A percentile compares a stretch with the other conserved stretches of the same genome.
phyloP scores from a whole-genome alignment of 2,329 filamentous ascomycete species.

The Cryphonectria radicalis region DNA sequence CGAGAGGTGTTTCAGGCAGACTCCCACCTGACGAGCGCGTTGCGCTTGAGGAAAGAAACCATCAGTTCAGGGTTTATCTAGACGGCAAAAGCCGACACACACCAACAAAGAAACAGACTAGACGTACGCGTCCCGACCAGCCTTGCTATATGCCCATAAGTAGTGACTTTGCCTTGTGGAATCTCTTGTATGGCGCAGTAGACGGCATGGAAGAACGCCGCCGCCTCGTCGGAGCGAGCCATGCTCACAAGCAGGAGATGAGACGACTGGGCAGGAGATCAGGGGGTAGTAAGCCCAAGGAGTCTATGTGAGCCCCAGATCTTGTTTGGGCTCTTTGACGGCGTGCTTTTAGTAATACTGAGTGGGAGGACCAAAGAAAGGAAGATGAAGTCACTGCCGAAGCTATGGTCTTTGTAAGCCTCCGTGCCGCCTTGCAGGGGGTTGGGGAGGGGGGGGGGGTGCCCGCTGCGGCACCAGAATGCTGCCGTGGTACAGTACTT shows the following conservation, averaged over 20 bases:
- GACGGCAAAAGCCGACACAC: neutral
- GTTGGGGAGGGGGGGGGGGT: no score
- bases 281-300: neutral
- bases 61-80: neutral
- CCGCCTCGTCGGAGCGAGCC: conserved; percentile 74
- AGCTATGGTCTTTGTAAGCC: conserved; percentile 1
- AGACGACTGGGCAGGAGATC: neutral
- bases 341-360: neutral
- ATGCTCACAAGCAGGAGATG: conserved; percentile 46
- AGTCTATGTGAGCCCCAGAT: neutral
- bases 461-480: neutral
- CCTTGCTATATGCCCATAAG: conserved; percentile 79
- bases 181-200: conserved; percentile 87
- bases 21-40: conserved; percentile 81
- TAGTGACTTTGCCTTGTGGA: conserved; percentile 80
- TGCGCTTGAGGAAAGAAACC: conserved; percentile 54
- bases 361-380: neutral
- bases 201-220: conserved; percentile 75
- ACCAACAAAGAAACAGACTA: neutral
- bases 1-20: conserved; percentile 87
- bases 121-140: conserved; percentile 73
- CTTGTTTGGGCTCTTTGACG: neutral
- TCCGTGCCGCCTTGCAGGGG: neutral
- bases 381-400: conserved; percentile 3
- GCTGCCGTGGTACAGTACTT: neutral